Percentiles rank a stretch among this genome's conserved stretches.
Conservation (phyloP, 768 basidiomycete species). For the Macrocybe gigantea region DNA sequence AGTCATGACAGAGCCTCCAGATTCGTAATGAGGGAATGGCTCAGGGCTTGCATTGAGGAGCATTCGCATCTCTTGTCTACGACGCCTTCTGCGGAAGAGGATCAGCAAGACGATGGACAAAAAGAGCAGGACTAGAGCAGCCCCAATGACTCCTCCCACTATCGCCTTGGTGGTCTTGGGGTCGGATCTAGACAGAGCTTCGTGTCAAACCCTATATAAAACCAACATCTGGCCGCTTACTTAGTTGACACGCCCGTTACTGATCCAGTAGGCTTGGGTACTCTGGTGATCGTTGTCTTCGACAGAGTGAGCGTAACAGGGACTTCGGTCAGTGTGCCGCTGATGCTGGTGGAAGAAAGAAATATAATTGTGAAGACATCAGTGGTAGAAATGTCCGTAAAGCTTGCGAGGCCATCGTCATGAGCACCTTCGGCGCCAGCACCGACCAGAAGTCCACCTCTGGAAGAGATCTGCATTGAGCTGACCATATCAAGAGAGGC, state of each 20-base stretch:
- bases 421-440: too few species aligned
- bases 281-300: constrained; percentile 1
- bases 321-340: background rate
- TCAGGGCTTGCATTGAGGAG: constrained; percentile 7
- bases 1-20: background rate
- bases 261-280: constrained; percentile 1
- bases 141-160: constrained; percentile 13
- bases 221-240: background rate
- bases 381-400: too few species aligned
- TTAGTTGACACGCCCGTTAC: background rate
- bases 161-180: constrained; percentile 8
- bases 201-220: background rate
- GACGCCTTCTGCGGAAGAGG: constrained; percentile 12
- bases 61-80: constrained; percentile 3
- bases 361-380: too few species aligned
- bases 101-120: constrained; percentile 8
- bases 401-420: too few species aligned
- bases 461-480: too few species aligned
- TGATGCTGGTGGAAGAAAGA: background rate
- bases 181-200: background rate
- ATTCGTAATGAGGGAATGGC: constrained; percentile 2
- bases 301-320: constrained; percentile 1
- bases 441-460: too few species aligned
- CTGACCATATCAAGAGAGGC: too few species aligned
- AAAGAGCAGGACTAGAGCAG: constrained; percentile 10